phyloP scores from a whole-genome alignment of 257 asterid genomes.

The Hygrophila difformis region DNA sequence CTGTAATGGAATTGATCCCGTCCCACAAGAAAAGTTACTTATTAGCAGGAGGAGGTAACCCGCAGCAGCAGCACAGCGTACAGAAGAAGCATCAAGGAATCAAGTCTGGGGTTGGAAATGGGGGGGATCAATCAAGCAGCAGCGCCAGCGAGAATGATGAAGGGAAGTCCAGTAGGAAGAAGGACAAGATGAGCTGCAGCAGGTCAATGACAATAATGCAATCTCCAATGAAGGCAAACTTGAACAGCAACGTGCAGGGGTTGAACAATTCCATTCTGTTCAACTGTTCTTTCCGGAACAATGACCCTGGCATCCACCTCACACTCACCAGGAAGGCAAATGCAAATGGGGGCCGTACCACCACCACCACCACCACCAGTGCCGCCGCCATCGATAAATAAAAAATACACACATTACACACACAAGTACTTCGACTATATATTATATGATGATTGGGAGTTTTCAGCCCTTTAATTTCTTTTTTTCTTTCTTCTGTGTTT shows the following conservation, averaged over 20 bases:
- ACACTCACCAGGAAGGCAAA: slow-evolving; percentile 24
- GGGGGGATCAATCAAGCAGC: slow-evolving; percentile 24
- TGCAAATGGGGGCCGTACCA: slow-evolving; percentile 5
- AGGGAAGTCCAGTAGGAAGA: slow-evolving; percentile 18
- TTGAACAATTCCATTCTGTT: slow-evolving; percentile 61
- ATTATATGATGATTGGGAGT: too few species aligned
- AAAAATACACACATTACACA: too few species aligned
- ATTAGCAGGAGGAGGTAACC: not conserved
- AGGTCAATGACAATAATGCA: slow-evolving; percentile 13
- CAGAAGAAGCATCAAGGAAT: slow-evolving; percentile 2
- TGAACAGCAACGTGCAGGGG: slow-evolving; percentile 82
- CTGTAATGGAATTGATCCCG: slow-evolving; percentile 49
- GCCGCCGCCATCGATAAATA: too few species aligned
- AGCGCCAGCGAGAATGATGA: slow-evolving; percentile 20
- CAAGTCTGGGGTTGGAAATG: slow-evolving; percentile 1
- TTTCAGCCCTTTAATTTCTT: too few species aligned
- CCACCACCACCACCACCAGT: too few species aligned
- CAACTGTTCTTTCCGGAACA: slow-evolving; percentile 24
- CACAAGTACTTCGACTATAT: too few species aligned
- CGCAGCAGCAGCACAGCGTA: slow-evolving; percentile 15
- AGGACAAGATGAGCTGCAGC: slow-evolving; percentile 17
- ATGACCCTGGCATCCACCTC: slow-evolving; percentile 71
- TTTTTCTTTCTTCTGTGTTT: too few species aligned
- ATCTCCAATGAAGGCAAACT: slow-evolving; percentile 29
- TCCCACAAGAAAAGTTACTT: slow-evolving; percentile 25